Evolutionary conservation across 2,329 filamentous ascomycete species (phyloP).

Genomic region (Didymosphaeria variabile): DNA sequence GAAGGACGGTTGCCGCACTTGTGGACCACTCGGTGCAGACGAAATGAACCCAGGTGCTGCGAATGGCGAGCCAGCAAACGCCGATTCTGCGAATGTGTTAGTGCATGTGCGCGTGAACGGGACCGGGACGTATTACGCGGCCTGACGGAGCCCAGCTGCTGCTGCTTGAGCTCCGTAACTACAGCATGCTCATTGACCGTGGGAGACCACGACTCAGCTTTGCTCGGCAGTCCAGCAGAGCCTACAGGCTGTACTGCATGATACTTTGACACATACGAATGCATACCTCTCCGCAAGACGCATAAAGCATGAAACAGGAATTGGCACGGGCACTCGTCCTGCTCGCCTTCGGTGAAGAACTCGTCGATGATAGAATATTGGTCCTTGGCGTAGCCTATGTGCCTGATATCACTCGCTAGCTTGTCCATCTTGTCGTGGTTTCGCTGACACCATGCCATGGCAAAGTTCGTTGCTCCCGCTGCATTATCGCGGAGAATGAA

Average conservation of each 20-base stretch:
- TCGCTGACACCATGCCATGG: conserved; percentile 30
- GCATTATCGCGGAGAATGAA: conserved; percentile 40
- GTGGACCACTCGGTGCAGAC: background rate
- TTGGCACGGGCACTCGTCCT: conserved; percentile 27
- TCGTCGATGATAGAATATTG: conserved; percentile 36
- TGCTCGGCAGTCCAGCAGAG: conserved; percentile 4
- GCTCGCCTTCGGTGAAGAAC: conserved; percentile 40
- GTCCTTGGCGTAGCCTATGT: conserved; percentile 29
- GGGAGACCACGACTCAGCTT: background rate
- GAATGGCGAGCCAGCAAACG: background rate
- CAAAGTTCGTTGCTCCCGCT: conserved; percentile 29
- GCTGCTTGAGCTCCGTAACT: background rate
- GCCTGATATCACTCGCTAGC: conserved; percentile 25
- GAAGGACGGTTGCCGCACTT: background rate
- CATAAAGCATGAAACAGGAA: conserved; percentile 44
- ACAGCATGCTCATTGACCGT: background rate
- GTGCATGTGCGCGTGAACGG: background rate
- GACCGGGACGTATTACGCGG: conserved; percentile 11
- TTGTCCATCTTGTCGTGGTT: conserved; percentile 32
- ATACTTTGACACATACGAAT: conserved; percentile 10
- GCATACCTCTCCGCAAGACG: conserved; percentile 33
- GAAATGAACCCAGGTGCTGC: background rate
- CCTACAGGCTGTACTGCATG: conserved; percentile 13
- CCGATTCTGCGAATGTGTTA: background rate
- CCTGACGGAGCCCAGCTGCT: background rate